Conservation (phyloP, 441 rosid genomes). For the Pelargonium australe region DNA sequence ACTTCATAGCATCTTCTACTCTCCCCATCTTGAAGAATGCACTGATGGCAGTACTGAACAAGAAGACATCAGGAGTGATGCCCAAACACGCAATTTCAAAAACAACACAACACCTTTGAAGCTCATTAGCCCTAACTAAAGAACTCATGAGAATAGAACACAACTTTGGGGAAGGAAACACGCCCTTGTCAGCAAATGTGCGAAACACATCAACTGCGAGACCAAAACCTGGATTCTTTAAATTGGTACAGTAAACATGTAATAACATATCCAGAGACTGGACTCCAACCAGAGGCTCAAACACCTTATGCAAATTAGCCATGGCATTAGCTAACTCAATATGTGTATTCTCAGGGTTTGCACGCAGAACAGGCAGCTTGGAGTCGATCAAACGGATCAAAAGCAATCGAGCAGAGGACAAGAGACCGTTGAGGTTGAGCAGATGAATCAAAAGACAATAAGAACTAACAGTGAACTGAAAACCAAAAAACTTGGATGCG, state of each 20-base stretch:
- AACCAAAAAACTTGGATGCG: conserved; percentile 44
- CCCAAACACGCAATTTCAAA: conserved; percentile 42
- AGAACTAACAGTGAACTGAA: conserved; percentile 54
- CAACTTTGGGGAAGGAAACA: conserved; percentile 59
- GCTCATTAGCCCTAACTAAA: conserved; percentile 51
- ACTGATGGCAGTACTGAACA: conserved; percentile 45
- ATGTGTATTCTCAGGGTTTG: conserved; percentile 19
- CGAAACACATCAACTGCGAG: conserved; percentile 44
- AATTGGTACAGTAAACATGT: conserved; percentile 56
- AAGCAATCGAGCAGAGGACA: conserved; percentile 49
- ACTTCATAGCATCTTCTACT: conserved; percentile 32
- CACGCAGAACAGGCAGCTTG: conserved; percentile 32
- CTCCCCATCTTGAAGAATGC: conserved; percentile 50
- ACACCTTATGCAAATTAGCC: conserved; percentile 34
- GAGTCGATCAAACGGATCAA: conserved; percentile 61
- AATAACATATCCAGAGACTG: conserved; percentile 46
- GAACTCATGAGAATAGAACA: conserved; percentile 56
- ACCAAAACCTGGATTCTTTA: conserved; percentile 43
- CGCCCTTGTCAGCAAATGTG: conserved; percentile 36
- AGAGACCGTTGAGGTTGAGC: conserved; percentile 36
- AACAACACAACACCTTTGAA: conserved; percentile 41
- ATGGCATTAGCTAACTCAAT: conserved; percentile 43
- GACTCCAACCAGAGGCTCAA: conserved; percentile 26
- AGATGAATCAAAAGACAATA: conserved; percentile 56
- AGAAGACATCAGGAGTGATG: conserved; percentile 44